phyloP scores from a whole-genome alignment of 2,329 filamentous ascomycete genomes.

The Ceratocystis destructans region DNA sequence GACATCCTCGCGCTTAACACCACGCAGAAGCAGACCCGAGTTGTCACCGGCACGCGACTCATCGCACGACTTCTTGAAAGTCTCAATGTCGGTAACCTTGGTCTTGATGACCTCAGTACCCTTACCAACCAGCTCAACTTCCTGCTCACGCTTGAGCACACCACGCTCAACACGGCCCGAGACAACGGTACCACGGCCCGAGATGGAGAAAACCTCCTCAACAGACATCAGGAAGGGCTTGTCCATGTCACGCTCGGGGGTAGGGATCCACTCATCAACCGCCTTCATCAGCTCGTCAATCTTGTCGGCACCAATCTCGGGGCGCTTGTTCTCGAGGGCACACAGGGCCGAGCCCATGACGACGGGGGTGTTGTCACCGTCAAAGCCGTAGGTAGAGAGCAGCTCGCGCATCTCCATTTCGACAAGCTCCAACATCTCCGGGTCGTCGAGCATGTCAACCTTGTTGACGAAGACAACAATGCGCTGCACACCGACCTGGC shows the following conservation, averaged over 20 bases:
- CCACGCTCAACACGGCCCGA: constrained; percentile 97
- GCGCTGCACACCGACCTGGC: constrained; percentile 94
- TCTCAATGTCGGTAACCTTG: constrained; percentile 99
- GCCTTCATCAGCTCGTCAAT: constrained; percentile 84
- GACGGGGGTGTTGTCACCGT: constrained; percentile 95
- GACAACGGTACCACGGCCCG: constrained; percentile 89
- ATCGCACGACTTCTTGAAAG: constrained; percentile 98
- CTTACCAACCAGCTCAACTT: constrained; percentile 91
- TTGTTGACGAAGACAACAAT: constrained; percentile 99
- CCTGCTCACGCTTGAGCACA: constrained; percentile 79
- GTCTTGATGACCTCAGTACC: constrained; percentile 75
- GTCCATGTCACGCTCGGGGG: constrained; percentile 81
- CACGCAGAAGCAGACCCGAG: constrained; percentile 90
- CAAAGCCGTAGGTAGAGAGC: constrained; percentile 82
- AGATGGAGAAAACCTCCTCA: constrained; percentile 82
- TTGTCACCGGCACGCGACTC: constrained; percentile 95
- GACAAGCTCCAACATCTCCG: constrained; percentile 98
- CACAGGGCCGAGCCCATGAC: constrained; percentile 94
- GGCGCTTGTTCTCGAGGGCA: constrained; percentile 72
- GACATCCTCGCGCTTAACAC: constrained; percentile 90
- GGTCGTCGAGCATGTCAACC: constrained; percentile 91
- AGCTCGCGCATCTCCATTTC: constrained; percentile 99
- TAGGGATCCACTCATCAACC: constrained; percentile 93
- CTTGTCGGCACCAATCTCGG: constrained; percentile 74
- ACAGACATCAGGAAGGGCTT: constrained; percentile 99